These are phyloP conservation scores for Delphinella strobiligena DNA, from an alignment of 2,329 filamentous ascomycete species.

Conservation along the genomic window DNA sequence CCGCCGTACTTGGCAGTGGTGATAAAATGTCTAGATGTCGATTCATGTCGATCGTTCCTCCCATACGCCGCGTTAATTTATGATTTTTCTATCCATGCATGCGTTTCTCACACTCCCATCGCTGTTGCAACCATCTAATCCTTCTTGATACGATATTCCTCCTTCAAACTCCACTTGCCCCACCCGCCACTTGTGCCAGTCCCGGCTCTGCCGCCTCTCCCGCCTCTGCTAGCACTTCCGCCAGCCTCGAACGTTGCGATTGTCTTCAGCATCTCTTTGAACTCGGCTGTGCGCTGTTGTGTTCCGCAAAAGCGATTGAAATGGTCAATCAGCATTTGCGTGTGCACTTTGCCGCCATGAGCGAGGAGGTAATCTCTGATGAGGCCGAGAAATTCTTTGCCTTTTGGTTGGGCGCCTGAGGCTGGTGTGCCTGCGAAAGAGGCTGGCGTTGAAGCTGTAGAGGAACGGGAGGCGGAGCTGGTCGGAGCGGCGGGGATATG, in stretches of 20 bases:
- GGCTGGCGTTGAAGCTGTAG: constrained; percentile 18
- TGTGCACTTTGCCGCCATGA: constrained; percentile 68
- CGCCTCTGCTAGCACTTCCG: constrained; percentile 37
- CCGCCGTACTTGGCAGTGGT: no score
- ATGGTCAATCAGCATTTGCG: constrained; percentile 78
- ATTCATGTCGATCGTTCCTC: no score
- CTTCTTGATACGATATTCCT: no score
- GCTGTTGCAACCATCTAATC: no score
- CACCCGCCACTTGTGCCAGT: constrained; percentile 25
- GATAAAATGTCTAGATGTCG: no score
- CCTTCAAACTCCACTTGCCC: constrained; percentile 48
- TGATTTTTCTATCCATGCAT: no score
- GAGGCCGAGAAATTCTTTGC: constrained; percentile 32
- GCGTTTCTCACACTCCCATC: no score
- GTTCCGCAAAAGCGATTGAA: constrained; percentile 72
- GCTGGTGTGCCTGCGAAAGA: constrained; percentile 17
- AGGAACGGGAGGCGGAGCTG: constrained; percentile 9
- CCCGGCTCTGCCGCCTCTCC: constrained; percentile 44
- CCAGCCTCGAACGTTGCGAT: constrained; percentile 60
- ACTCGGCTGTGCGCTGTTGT: constrained; percentile 57
- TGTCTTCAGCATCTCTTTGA: constrained; percentile 65
- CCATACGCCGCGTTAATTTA: no score
- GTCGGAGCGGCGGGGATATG: constrained; percentile 5
- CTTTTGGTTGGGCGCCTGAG: constrained; percentile 21
- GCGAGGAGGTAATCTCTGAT: constrained; percentile 69